Conservation (phyloP, 257 asterid species). For the Solanum okadae region DNA sequence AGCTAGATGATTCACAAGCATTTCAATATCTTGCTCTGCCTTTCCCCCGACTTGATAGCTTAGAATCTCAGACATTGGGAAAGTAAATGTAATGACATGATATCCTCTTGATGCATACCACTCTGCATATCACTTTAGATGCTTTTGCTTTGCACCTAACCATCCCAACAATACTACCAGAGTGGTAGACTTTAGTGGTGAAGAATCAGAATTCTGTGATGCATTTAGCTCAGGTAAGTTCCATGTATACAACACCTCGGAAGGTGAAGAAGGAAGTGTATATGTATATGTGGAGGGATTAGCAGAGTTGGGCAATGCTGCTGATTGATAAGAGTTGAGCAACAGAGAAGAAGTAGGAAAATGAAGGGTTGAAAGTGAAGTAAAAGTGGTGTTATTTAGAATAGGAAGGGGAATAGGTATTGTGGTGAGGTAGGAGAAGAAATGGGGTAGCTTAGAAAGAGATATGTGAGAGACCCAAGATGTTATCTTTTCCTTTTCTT, state of each 20-base stretch:
- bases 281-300: slow-evolving; percentile 35
- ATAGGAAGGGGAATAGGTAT: slow-evolving; percentile 47
- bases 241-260: slow-evolving; percentile 68
- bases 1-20: slow-evolving; percentile 72
- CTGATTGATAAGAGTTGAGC: slow-evolving; percentile 38
- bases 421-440: slow-evolving; percentile 43
- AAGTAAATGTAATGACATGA: slow-evolving; percentile 82
- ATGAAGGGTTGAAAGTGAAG: slow-evolving; percentile 16
- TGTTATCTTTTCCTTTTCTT: slow-evolving; percentile 33
- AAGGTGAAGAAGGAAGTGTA: slow-evolving; percentile 26
- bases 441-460: slow-evolving; percentile 44
- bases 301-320: slow-evolving; percentile 45
- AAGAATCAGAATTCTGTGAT: slow-evolving; percentile 32
- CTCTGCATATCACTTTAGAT: slow-evolving; percentile 72
- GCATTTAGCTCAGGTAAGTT: slow-evolving; percentile 72
- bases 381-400: slow-evolving; percentile 20
- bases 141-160: slow-evolving; percentile 93
- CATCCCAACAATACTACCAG: slow-evolving; percentile 93
- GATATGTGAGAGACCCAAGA: slow-evolving; percentile 64
- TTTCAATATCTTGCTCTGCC: slow-evolving; percentile 68
- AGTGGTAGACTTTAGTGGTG: slow-evolving; percentile 54
- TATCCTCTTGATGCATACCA: slow-evolving; percentile 88
- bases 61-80: slow-evolving; percentile 81
- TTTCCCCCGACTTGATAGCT: slow-evolving; percentile 87
- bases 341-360: slow-evolving; percentile 34